Base-by-base conservation (phyloP, 768 basidiomycete species). In the Clavulina sp. region DNA sequence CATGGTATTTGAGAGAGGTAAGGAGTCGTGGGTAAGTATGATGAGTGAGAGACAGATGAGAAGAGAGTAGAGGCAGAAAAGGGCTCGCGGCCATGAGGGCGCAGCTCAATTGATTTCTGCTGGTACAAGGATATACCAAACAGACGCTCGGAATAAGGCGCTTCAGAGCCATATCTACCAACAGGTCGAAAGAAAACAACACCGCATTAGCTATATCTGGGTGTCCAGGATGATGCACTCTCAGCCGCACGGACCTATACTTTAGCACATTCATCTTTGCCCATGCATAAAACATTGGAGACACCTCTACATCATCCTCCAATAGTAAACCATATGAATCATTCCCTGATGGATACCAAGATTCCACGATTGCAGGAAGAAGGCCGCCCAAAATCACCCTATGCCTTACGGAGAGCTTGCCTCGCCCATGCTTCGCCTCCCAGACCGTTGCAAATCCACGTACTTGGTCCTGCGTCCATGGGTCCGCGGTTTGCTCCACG, bases 1-100 rank as follows among this genome's bases (percentile, higher is more conserved):
- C 87, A 89, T 0, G 87, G 88, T 6, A 87, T 76, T 53, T 84
- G 81, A 0, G 85, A 87, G 40, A 91, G 74, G 62, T 87, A 91
- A 0, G 88, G 86, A 0, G 77, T 77, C 1, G 69, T 66, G 0
- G 73, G 64, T 41, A 71, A 56, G 0, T 66, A 51, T n/a, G 75
- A 47, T 2, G 66, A 67, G 6, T 64, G 57, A 0, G 62, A 54
- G 24, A 58, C 47, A 5, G 50, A 53, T 6, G 63, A 60, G 62
- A 91, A 84, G 21, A 81, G 64, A 0, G 60, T 53, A 54, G 75
- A 77, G 1, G 86, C 76, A 61, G 82, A 66, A 64, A 88, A 88
- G 21, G 71, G 67, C 34, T 69, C 72, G 3, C 86, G 72, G 7
- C 86, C 85, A 51, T 73, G 72, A 0, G 73, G 71, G 6, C 72